phyloP scores from a whole-genome alignment of 2,329 filamentous ascomycete genomes.

The Aspergillus tubingensis region DNA sequence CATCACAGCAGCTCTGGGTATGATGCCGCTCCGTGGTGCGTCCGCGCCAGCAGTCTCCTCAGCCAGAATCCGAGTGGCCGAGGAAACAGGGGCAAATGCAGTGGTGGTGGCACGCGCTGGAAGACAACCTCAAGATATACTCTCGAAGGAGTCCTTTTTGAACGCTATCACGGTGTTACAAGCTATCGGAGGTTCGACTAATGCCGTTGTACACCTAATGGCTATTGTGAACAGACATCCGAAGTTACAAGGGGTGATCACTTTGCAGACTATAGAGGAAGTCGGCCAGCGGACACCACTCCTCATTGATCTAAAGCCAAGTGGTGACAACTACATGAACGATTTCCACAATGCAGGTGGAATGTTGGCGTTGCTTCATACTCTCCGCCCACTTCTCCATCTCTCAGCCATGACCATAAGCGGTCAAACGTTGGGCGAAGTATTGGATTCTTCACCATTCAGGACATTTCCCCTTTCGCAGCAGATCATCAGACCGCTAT shows the following conservation, averaged over 20 bases:
- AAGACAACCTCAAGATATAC: constrained; percentile 47
- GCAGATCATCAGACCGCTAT: constrained; percentile 48
- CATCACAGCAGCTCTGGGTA: constrained; percentile 53
- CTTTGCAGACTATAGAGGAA: constrained; percentile 50
- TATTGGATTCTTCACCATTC: constrained; percentile 48
- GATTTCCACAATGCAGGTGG: constrained; percentile 58
- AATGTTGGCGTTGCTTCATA: constrained; percentile 52
- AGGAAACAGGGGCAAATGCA: constrained; percentile 55
- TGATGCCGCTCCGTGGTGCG: constrained; percentile 56
- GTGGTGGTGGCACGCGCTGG: constrained; percentile 45
- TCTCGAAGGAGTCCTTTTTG: constrained; percentile 51
- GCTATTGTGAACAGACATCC: constrained; percentile 59
- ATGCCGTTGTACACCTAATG: constrained; percentile 57
- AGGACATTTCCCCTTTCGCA: constrained; percentile 44
- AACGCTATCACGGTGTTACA: constrained; percentile 58
- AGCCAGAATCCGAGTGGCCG: constrained; percentile 54
- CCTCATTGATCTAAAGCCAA: constrained; percentile 55
- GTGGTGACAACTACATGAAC: constrained; percentile 57
- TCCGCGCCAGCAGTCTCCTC: constrained; percentile 57
- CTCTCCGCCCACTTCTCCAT: constrained; percentile 49
- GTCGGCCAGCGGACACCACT: constrained; percentile 52
- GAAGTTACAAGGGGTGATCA: constrained; percentile 47
- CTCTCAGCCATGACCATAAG: constrained; percentile 50
- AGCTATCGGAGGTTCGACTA: constrained; percentile 59
- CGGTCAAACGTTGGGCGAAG: constrained; percentile 51